Evolutionary conservation across 805 yeast genomes (phyloP).

Genomic region (Wickerhamiella azymoides): DNA sequence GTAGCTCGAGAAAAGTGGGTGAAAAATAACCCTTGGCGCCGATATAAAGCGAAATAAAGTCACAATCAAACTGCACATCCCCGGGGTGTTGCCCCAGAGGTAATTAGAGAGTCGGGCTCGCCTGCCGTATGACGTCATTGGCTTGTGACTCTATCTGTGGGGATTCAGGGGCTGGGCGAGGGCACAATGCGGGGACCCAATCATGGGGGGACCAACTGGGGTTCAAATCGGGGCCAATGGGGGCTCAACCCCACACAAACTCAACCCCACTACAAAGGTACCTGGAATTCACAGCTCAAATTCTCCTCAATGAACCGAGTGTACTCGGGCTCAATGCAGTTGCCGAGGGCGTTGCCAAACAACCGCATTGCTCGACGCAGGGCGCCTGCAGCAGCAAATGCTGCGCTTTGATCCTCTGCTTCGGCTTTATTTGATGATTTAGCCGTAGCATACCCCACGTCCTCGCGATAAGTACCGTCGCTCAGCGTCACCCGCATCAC

Average conservation of each 20-base stretch:
- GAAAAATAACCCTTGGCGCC: too few species aligned
- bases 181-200: too few species aligned
- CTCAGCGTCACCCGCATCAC: conserved; percentile 52
- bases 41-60: too few species aligned
- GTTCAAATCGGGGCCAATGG: too few species aligned
- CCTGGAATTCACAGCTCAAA: background rate
- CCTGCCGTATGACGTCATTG: background rate
- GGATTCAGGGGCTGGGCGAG: background rate
- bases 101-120: background rate
- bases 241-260: too few species aligned
- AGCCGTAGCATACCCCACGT: conserved; percentile 63
- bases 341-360: conserved; percentile 64
- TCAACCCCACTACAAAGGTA: too few species aligned
- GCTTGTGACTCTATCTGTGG: background rate
- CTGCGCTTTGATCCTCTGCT: conserved; percentile 69
- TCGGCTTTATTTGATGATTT: conserved; percentile 38
- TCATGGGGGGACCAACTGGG: too few species aligned
- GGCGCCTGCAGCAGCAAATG: conserved; percentile 40
- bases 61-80: background rate
- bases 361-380: conserved; percentile 48
- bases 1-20: too few species aligned
- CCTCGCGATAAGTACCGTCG: conserved; percentile 75
- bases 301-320: background rate
- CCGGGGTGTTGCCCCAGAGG: background rate
- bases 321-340: conserved; percentile 25